Evolutionary conservation across 2,329 filamentous ascomycete species (phyloP), one percentile per base, ranked within the genome.

Genomic region (Colletotrichum sp.): DNA sequence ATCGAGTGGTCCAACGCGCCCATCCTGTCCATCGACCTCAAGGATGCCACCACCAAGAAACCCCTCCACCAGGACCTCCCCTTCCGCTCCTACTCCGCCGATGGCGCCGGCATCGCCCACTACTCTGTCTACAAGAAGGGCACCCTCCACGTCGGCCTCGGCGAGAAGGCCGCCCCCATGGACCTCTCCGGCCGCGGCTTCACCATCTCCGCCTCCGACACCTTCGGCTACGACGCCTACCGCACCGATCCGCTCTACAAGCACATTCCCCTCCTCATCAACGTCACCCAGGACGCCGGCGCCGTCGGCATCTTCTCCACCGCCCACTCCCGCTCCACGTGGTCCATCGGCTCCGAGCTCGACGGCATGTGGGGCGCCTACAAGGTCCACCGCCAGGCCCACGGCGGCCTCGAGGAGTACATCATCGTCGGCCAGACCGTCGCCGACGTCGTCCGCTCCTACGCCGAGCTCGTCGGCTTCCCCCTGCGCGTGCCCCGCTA

Each of bases 351-450:
- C 4, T 91, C 91, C 2, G 93, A 95, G 82, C 93, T 95, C 83
- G 94, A 95, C 80, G 93, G 93, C 32, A 90, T 95, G 84, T 95
- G 93, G 93, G 93, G 93, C 1, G 90, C 90, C 73, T 95, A 92
- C 88, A 95, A 95, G 82, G 92, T 94, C 24, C 94, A 94, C 79
- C 89, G 93, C 9, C 93, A 95, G 82, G 92, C 94, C 75, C 90
- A 93, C 77, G 93, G 94, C 26, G 94, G 94, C 0, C 85, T 95
- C 1, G 93, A 95, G 80, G 90, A 94, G 83, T 95, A 94, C 78
- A 85, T 92, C 26, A 90, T 95, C 64, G 87, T 94, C 2, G 93
- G 93, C 15, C 88, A 88, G 78, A 94, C 92, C 0, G 84, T 94
- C 6, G 88, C 90, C 75, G 93, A 94, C 3, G 90, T 95, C 1